A percentile compares a stretch with the other conserved stretches of the same genome.
Conservation (phyloP, 129 eudicot genomes). For the Tagetes erecta region DNA sequence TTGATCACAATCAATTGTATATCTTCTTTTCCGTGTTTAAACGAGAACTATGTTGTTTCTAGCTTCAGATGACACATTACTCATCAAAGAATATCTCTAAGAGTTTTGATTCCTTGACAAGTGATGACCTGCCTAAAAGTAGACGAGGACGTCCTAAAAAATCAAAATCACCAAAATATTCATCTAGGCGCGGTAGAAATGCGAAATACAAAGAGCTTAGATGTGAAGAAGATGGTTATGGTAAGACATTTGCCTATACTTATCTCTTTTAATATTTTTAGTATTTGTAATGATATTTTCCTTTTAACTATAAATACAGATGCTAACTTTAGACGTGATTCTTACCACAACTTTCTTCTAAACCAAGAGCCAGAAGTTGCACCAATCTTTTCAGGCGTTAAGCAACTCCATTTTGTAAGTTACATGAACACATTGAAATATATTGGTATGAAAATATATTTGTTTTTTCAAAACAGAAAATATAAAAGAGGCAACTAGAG, state of each 20-base stretch:
- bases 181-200: not conserved
- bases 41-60: not conserved
- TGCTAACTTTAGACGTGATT: conserved; percentile 31
- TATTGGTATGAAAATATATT: not conserved
- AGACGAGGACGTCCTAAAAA: conserved; percentile 28
- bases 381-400: conserved; percentile 4
- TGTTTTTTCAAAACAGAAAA: not conserved
- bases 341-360: conserved; percentile 21
- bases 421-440: not conserved
- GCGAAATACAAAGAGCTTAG: not conserved
- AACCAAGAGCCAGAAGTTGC: conserved; percentile 20
- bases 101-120: not conserved
- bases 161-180: conserved; percentile 12
- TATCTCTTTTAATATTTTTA: not conserved
- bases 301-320: not conserved
- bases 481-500: too few relatives aligned
- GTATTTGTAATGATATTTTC: not conserved
- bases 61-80: not conserved
- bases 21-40: not conserved
- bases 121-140: conserved; percentile 23
- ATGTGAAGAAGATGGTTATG: conserved; percentile 18
- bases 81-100: conserved; percentile 9
- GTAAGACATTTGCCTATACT: conserved; percentile 17
- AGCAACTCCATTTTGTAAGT: conserved; percentile 44
- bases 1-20: not conserved